phyloP scores from a whole-genome alignment of 2,329 filamentous ascomycete species.

The Penicillium sp. region DNA sequence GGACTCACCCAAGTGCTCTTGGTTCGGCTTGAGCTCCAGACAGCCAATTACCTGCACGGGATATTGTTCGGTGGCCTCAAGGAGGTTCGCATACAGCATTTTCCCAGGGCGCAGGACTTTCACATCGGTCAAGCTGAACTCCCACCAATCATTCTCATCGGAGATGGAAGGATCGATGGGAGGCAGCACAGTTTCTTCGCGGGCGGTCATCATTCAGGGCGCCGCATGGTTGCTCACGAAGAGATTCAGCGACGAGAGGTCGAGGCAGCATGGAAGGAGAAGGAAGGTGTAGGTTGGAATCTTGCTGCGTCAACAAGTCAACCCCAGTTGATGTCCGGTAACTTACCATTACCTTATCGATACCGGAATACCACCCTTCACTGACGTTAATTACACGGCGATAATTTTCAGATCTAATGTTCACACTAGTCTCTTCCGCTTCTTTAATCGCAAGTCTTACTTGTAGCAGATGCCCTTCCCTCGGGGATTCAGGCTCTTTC shows the following conservation, averaged over 20 bases:
- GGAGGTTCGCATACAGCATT: conserved; percentile 52
- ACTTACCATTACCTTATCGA: conserved; percentile 21
- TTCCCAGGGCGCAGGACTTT: conserved; percentile 52
- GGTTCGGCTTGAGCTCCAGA: conserved; percentile 47
- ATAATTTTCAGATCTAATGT: conserved; percentile 1
- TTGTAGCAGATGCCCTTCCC: conserved; percentile 32
- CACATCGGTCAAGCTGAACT: conserved; percentile 57
- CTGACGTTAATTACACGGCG: neutral
- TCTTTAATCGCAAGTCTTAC: conserved; percentile 6
- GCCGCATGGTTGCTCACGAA: conserved; percentile 36
- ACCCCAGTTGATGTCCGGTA: conserved; percentile 12
- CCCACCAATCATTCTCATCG: conserved; percentile 58
- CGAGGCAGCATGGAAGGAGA: conserved; percentile 3
- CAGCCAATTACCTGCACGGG: conserved; percentile 57
- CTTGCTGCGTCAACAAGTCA: conserved; percentile 13
- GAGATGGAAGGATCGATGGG: conserved; percentile 44
- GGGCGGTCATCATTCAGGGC: no score
- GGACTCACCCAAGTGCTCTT: conserved; percentile 43
- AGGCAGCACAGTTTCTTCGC: conserved; percentile 47
- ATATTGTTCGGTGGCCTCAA: conserved; percentile 54
- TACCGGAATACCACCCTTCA: conserved; percentile 1
- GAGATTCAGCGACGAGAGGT: conserved; percentile 1
- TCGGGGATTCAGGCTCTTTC: conserved; percentile 30
- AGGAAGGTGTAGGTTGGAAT: conserved; percentile 9
- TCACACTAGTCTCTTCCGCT: neutral